Base-by-base conservation (phyloP, 1,139 yeast species). In the Pichia kudriavzevii region DNA sequence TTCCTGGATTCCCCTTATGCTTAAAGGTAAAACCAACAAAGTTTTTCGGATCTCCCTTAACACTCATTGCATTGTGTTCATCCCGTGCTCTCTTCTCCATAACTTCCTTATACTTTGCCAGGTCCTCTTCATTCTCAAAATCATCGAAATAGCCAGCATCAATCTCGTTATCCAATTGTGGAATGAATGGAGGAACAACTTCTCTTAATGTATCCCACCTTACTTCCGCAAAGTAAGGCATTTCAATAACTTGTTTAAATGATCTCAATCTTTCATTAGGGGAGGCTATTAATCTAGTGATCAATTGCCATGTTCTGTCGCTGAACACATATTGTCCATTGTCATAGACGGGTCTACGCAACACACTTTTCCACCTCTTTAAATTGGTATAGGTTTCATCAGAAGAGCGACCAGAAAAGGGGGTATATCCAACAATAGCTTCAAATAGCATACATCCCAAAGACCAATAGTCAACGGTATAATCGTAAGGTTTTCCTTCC, bases 131-230 rank as follows among this genome's bases (percentile, higher is more conserved):
- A 58, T 85, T 93, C 43, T 84, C 87, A 56, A 93, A 93, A 58
- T 93, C 98, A 60, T 93, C 99, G 58, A 93, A 93, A 62, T 93
- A 93, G 1, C 98, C 99, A 1, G 97, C 97, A 62, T 93, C 99
- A 44, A 88, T 93, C 53, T 93, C 98, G 43, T 87, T 83, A 55
- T 91, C 97, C 44, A 93, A 69, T 53, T 93, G 95, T 2, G 99
- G 99, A 20, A 93, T 83, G 59, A 93, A 93, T 19, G 99, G 99
- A 4, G 98, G 95, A 16, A 78, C 69, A 43, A 76, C 70, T 23
- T 61, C 63, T 52, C 95, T 73, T 47, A 93, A 61, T 18, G 61
- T 62, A 4, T 69, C 73, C 80, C 95, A 91, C 12, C 22, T 13
- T 20, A 87, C 74, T 49, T 88, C 97, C 27, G 73, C 64, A 53